Percentiles rank a stretch among this genome's conserved stretches.
Evolutionary conservation across 2,329 filamentous ascomycete species (phyloP).

Genomic region (Hypoxylon sp.): DNA sequence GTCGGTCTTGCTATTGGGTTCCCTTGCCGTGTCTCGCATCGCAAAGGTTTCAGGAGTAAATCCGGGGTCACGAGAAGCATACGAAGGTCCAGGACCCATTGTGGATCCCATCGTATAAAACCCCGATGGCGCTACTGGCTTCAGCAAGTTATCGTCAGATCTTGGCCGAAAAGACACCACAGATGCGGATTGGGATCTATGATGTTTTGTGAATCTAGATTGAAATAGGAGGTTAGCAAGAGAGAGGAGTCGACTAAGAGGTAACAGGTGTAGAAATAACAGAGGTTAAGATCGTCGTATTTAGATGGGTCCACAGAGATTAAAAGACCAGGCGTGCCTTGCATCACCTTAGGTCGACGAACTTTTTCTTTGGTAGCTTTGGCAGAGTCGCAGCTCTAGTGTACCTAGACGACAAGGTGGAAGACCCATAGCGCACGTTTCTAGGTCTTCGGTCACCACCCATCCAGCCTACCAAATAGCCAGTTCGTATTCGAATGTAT

Average conservation of each 20-base stretch:
- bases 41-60: constrained; percentile 40
- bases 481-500: constrained; percentile 13
- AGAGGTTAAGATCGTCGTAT: constrained; percentile 47
- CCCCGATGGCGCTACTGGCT: constrained; percentile 35
- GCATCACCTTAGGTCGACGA: constrained; percentile 36
- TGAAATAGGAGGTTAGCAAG: constrained; percentile 46
- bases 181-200: constrained; percentile 49
- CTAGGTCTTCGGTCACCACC: constrained; percentile 25
- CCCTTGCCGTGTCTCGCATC: constrained; percentile 35
- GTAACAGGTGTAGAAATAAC: constrained; percentile 30
- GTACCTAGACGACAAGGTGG: not conserved
- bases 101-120: constrained; percentile 43
- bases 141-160: constrained; percentile 47
- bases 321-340: constrained; percentile 46
- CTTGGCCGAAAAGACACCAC: constrained; percentile 39
- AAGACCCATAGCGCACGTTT: constrained; percentile 13
- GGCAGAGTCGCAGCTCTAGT: constrained; percentile 28
- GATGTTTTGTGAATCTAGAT: constrained; percentile 47
- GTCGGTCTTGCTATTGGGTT: constrained; percentile 34
- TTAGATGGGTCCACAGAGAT: constrained; percentile 47
- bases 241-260: constrained; percentile 14
- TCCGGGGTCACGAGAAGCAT: constrained; percentile 43
- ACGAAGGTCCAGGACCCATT: constrained; percentile 38
- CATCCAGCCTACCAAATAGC: constrained; percentile 5
- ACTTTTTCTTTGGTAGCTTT: constrained; percentile 33